These are phyloP conservation scores for Boletales sp. DNA, from an alignment of 768 basidiomycete genomes.

Conservation along the genomic window DNA sequence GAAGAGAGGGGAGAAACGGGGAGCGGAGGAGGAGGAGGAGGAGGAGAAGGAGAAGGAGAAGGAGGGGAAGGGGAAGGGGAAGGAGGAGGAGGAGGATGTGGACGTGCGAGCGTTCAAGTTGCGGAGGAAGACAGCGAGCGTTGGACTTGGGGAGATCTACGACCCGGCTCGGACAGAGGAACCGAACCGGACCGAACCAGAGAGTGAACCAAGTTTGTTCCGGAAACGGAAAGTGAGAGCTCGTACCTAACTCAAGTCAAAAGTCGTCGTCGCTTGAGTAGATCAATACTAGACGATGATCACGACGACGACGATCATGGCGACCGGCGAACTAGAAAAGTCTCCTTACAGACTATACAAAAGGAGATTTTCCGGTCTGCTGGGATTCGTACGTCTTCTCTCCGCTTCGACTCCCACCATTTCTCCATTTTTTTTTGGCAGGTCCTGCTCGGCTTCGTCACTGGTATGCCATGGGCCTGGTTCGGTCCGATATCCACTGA, in stretches of 20 bases:
- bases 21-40: too few relatives aligned
- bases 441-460: conserved; percentile 60
- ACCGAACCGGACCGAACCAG: conserved; percentile 4
- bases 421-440: conserved; percentile 17
- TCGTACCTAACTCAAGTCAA: too few relatives aligned
- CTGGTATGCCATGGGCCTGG: conserved; percentile 74
- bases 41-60: conserved; percentile 15
- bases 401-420: neutral
- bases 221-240: conserved; percentile 15
- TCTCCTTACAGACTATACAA: conserved; percentile 61
- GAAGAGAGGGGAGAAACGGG: too few relatives aligned
- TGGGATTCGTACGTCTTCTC: conserved; percentile 46
- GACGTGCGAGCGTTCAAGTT: conserved; percentile 60
- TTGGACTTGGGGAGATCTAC: conserved; percentile 74
- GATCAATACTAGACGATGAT: too few relatives aligned
- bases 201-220: conserved; percentile 14
- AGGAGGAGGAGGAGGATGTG: conserved; percentile 54
- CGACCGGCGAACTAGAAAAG: too few relatives aligned
- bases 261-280: too few relatives aligned
- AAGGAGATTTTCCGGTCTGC: conserved; percentile 60
- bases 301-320: too few relatives aligned
- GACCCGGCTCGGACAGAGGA: conserved; percentile 52
- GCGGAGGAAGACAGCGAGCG: conserved; percentile 52
- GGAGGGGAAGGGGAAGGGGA: conserved; percentile 51
- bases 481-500: conserved; percentile 79